A percentile compares a stretch with the other conserved stretches of the same genome.
These are phyloP conservation scores for Yamadazyma jaroonii DNA, from an alignment of 1,139 yeast genomes.

Conservation along the genomic window DNA sequence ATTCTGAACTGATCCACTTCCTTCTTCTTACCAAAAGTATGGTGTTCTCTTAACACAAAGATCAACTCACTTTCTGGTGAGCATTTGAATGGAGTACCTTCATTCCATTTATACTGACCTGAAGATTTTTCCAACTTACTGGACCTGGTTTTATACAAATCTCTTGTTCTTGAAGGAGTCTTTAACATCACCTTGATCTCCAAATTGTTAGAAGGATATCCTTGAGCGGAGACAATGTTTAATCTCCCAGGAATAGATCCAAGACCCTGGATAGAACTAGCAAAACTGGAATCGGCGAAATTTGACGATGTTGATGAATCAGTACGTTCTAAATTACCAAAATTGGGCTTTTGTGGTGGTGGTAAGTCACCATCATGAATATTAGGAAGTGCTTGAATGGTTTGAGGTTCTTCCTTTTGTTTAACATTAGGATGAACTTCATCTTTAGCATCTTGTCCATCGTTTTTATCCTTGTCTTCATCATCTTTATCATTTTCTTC, in stretches of 20 bases:
- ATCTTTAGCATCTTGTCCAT: constrained; percentile 1
- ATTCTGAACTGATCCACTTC: constrained; percentile 59
- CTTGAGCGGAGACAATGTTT: constrained; percentile 43
- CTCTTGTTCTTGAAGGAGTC: constrained; percentile 53
- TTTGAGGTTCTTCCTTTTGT: constrained; percentile 1
- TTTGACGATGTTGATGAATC: constrained; percentile 26
- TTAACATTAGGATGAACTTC: constrained; percentile 1
- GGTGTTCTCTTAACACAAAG: constrained; percentile 64
- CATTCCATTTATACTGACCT: constrained; percentile 57
- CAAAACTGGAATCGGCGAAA: constrained; percentile 34
- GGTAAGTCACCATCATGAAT: constrained; percentile 36
- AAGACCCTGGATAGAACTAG: constrained; percentile 35
- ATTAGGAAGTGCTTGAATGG: constrained; percentile 31
- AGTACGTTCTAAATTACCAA: constrained; percentile 20
- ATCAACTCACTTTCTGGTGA: constrained; percentile 56
- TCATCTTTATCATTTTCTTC: background rate
- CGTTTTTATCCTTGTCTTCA: constrained; percentile 1
- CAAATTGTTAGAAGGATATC: constrained; percentile 28
- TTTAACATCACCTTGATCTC: constrained; percentile 54
- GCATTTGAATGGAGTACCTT: constrained; percentile 66
- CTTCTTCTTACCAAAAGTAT: constrained; percentile 68
- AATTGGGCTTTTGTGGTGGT: constrained; percentile 37
- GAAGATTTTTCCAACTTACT: constrained; percentile 48
- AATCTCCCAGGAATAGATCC: constrained; percentile 54
- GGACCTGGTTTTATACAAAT: constrained; percentile 62